Evolutionary conservation across 148 eudicot species (phyloP), one percentile per base, ranked within the genome.

Genomic region (Arctostaphylos glauca): DNA sequence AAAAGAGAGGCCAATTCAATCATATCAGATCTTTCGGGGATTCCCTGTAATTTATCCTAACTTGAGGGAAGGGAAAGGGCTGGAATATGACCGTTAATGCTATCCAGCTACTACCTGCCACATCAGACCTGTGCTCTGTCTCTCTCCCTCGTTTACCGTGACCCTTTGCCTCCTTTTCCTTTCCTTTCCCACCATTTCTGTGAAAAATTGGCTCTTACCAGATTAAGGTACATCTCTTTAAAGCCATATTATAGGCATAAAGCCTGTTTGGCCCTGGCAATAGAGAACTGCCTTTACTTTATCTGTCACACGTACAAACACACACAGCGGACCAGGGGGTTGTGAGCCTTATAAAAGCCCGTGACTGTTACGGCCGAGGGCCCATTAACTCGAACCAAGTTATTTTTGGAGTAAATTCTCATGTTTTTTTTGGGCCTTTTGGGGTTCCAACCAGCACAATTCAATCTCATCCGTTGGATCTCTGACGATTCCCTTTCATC

Each of bases 401-500:
- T 52, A 9, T 52, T 3, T 52, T 52, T 52, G 9, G 3, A 52
- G 10, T 10, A 8, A 52, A 52, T 52, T 8, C 13, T 8, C 55
- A 2, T 8, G 55, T 4, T 19, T 59, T 19, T 59, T 59, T 19
- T 60, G 67, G 31, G 2, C 31, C 67, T 56, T n/a, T 60, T n/a
- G 67, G 67, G 67, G 3, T 60, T n/a, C 67, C 67, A 6, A 60
- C 71, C 41, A 25, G 15, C 2, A 66, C 43, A 25, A 9, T 15
- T 66, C 71, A 66, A 66, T 66, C 16, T 66, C 71, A 25, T 66
- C 71, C 71, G 71, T 66, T 66, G 71, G 71, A 66, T 66, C 16
- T 12, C 71, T 66, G 71, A 66, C 71, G 44, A 66, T 9, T 66
- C 71, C 68, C 9, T 60, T n/a, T 38, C 0, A 9, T 64, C 43